These are phyloP conservation scores for Candida ortonii DNA, from an alignment of 805 yeast species.

Conservation along the genomic window DNA sequence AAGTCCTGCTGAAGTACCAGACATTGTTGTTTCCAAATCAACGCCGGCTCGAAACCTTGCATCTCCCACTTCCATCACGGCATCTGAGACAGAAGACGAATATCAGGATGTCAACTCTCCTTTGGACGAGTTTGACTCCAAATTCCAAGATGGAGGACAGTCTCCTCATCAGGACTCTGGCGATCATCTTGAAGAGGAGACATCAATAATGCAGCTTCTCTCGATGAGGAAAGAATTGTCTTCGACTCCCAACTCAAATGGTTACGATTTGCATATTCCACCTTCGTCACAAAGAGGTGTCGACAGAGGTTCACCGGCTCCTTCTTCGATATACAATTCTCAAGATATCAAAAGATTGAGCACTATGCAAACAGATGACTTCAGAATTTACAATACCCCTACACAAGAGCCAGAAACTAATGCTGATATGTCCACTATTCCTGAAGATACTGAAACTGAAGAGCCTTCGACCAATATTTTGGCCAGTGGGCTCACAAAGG, in stretches of 20 bases:
- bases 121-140: constrained; percentile 26
- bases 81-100: constrained; percentile 10
- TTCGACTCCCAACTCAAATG: constrained; percentile 11
- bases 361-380: constrained; percentile 32
- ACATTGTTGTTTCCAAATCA: not conserved
- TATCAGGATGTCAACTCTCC: constrained; percentile 24
- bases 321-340: constrained; percentile 18
- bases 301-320: not conserved
- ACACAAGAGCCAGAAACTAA: constrained; percentile 3
- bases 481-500: constrained; percentile 20
- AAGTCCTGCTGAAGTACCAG: no score
- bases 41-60: constrained; percentile 2
- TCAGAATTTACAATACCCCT: constrained; percentile 28
- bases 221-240: constrained; percentile 28
- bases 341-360: constrained; percentile 25
- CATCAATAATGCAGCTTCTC: constrained; percentile 24
- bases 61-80: constrained; percentile 5
- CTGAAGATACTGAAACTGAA: constrained; percentile 33
- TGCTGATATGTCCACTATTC: constrained; percentile 33
- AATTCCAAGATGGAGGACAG: constrained; percentile 16
- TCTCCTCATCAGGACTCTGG: constrained; percentile 6
- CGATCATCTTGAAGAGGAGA: constrained; percentile 20
- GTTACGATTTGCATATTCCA: constrained; percentile 11
- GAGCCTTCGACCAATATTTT: constrained; percentile 12
- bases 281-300: constrained; percentile 3